Evolutionary conservation across 331 rosid species (phyloP), one percentile per base, ranked within the genome.

Genomic region (Stylosanthes scabra): DNA sequence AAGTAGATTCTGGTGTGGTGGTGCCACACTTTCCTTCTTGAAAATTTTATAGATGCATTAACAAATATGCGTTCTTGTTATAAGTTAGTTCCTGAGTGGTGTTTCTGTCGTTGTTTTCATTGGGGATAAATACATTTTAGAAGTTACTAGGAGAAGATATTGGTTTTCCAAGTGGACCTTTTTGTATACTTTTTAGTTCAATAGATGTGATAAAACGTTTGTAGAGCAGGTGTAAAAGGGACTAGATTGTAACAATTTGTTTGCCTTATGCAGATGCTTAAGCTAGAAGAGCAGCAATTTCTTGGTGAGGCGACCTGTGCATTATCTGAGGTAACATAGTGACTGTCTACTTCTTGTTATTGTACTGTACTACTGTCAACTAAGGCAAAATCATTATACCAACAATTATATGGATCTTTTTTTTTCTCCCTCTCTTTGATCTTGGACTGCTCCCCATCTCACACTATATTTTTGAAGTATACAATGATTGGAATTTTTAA

Each of bases 201-300:
- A 60, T 69, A 11, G 51, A 69, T 11, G 65, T 27, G 34, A 42
- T 52, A n/a, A 57, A 37, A 37, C 58, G 69, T 71, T 78, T 49
- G 2, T 25, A 34, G 56, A 65, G 57, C 66, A 59, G 8, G 28
- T 46, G 9, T 31, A 20, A 14, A 42, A 66, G 2, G 50, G 41
- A 79, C 70, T 49, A 16, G 59, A 54, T 81, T 46, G 55, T 70
- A 59, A 67, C 68, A 65, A 68, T 68, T 52, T 75, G 28, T 71
- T 71, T 83, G 77, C 77, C 77, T 75, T 68, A 59, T 73, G 90
- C 90, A 92, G 97, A 88, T 76, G 88, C 90, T 92, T 75, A 88
- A 78, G 85, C 89, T 89, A 56, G 97, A 92, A 39, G 97, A 92
- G 85, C 96, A 89, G 65, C 90, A 89, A 76, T 86, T 84, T 84